Evolutionary conservation across 352 stramenopile genomes (phyloP).

Genomic region (Phytopythium helicoides): DNA sequence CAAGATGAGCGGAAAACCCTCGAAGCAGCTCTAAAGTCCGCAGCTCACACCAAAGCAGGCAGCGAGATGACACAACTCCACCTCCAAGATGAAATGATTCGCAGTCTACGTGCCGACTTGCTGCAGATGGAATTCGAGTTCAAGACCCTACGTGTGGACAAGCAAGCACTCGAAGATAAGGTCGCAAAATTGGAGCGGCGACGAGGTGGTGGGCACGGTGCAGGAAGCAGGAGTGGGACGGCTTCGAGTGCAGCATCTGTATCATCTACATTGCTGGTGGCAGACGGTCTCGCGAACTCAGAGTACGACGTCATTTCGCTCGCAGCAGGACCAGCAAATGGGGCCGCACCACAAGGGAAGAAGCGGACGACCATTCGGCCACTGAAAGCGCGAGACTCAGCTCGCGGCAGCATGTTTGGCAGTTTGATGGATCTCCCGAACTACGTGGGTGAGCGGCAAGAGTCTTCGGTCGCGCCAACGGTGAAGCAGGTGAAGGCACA

Average conservation of each 20-base stretch:
- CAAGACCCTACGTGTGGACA: constrained; percentile 47
- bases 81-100: constrained; percentile 48
- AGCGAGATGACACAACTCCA: constrained; percentile 30
- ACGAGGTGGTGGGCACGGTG: neutral
- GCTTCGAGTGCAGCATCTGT: neutral
- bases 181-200: constrained; percentile 30
- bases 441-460: constrained; percentile 23
- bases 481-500: neutral
- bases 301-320: constrained; percentile 53
- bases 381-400: constrained; percentile 17
- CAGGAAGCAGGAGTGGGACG: neutral
- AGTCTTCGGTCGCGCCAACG: neutral
- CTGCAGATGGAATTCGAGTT: constrained; percentile 70
- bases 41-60: constrained; percentile 12
- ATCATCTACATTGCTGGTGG: constrained; percentile 3
- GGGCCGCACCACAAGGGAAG: constrained; percentile 28
- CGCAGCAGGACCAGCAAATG: constrained; percentile 19
- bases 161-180: constrained; percentile 29
- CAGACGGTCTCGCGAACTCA: neutral
- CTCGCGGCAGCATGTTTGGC: constrained; percentile 34
- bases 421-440: constrained; percentile 68
- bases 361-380: constrained; percentile 36
- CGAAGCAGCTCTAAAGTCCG: constrained; percentile 27
- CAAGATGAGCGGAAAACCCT: constrained; percentile 40
- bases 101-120: constrained; percentile 51